Evolutionary conservation across 345 rosid genomes (phyloP), one percentile per base, ranked within the genome.

Genomic region (Geranium rotundifolium): DNA sequence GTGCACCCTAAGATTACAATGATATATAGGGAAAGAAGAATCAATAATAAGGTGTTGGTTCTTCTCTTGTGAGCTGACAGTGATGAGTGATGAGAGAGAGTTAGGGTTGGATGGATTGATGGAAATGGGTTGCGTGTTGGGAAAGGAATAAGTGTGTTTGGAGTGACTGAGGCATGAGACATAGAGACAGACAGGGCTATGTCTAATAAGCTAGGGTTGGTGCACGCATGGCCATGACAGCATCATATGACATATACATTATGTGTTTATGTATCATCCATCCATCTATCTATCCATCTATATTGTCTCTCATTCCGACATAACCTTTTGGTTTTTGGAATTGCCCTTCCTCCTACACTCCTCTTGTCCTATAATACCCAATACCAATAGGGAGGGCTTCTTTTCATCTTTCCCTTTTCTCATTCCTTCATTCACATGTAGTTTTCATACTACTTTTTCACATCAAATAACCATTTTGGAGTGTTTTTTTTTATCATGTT

Each of bases 51-150:
- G 16, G 52, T 14, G 14, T n/a, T n/a, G n/a, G n/a, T 46, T 9
- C 16, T 46, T 14, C 12, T 9, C 16, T 46, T 14, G 14, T 46
- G 52, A 60, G 79, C 79, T 79, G 82, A 72, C 77, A 76, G 52
- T 46, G 52, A 46, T 46, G 52, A 46, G 41, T 31, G 50, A 41
- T n/a, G 50, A 46, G 16, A 46, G 52, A 46, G 16, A 46, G 52
- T 46, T 46, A 17, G 20, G 57, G 57, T n/a, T 79, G 76, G 83
- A 34, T 34, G 10, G 41, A 34, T 34, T 34, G 41, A 34, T 34
- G 41, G 41, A 34, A 4, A 34, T 80, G 79, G 76, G 78, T 79
- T 61, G 75, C 23, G 62, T 50, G 76, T 61, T 50, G 4, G n/a
- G 20, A 17, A 14, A 52, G 56, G 17, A 4, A 37, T 52, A 13